phyloP scores from a whole-genome alignment of 441 rosid genomes.

The Euphorbia corollata region DNA sequence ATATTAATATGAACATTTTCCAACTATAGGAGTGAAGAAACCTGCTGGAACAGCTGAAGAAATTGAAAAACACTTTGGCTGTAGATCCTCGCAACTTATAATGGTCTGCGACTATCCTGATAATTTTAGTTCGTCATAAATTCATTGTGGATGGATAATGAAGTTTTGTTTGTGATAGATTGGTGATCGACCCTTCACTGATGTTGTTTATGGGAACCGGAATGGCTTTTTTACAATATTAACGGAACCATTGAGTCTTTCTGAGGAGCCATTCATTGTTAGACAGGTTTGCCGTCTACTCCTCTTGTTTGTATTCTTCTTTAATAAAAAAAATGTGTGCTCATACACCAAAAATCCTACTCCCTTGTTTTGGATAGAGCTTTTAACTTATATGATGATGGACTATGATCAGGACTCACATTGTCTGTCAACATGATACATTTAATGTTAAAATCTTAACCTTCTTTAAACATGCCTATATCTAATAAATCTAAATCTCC shows the following conservation, averaged over 20 bases:
- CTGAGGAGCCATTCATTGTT: slow-evolving; percentile 86
- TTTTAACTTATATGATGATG: not conserved
- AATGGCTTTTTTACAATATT: slow-evolving; percentile 76
- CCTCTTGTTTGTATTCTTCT: slow-evolving; percentile 1
- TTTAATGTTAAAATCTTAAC: not conserved
- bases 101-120: slow-evolving; percentile 47
- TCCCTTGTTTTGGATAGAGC: not conserved
- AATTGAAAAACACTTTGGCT: slow-evolving; percentile 93
- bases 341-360: not conserved
- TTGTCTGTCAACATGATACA: not conserved
- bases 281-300: slow-evolving; percentile 57
- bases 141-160: slow-evolving; percentile 9
- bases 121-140: slow-evolving; percentile 16
- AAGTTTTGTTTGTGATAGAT: slow-evolving; percentile 46
- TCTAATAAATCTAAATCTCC: not conserved
- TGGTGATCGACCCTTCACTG: slow-evolving; percentile 96
- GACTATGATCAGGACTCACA: not conserved
- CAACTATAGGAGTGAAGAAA: slow-evolving; percentile 65
- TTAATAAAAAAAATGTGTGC: not conserved
- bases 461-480: not conserved
- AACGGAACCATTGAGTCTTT: slow-evolving; percentile 67
- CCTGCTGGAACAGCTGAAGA: slow-evolving; percentile 95
- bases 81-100: slow-evolving; percentile 62
- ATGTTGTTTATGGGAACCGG: slow-evolving; percentile 76
- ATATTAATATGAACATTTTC: slow-evolving; percentile 14